phyloP scores from a whole-genome alignment of 768 basidiomycete genomes.

The Termitomyces sp. region DNA sequence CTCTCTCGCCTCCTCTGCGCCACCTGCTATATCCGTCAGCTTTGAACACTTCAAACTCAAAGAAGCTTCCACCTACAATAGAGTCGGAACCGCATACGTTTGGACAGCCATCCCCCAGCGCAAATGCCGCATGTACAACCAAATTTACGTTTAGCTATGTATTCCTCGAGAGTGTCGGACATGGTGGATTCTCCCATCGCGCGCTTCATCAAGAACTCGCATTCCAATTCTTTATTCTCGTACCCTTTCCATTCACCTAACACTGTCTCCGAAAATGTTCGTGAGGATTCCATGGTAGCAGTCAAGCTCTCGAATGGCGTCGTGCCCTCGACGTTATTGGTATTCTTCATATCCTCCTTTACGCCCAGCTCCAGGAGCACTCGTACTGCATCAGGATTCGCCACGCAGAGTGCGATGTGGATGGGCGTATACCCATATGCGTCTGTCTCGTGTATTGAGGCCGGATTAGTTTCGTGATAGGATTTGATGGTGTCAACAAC shows the following conservation, averaged over 20 bases:
- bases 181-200: slow-evolving; percentile 2
- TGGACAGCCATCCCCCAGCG: slow-evolving; percentile 20
- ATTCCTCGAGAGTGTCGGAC: slow-evolving; percentile 10
- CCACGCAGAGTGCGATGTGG: background rate
- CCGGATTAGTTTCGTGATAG: background rate
- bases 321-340: slow-evolving; percentile 1
- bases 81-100: slow-evolving; percentile 17
- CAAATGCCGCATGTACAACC: slow-evolving; percentile 24
- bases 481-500: background rate
- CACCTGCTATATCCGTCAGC: background rate
- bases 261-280: slow-evolving; percentile 3
- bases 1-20: background rate
- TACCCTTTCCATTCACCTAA: slow-evolving; percentile 9
- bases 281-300: slow-evolving; percentile 1
- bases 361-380: slow-evolving; percentile 3
- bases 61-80: slow-evolving; percentile 2
- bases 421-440: slow-evolving; percentile 4
- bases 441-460: slow-evolving; percentile 1
- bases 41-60: background rate
- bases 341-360: slow-evolving; percentile 5
- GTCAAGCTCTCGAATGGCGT: slow-evolving; percentile 8
- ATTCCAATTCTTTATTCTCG: background rate
- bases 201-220: slow-evolving; percentile 5
- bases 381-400: slow-evolving; percentile 2
- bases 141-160: slow-evolving; percentile 16